phyloP scores from a whole-genome alignment of 225 moss, liverwort and hornwort species.

The Marchantia paleacea region DNA sequence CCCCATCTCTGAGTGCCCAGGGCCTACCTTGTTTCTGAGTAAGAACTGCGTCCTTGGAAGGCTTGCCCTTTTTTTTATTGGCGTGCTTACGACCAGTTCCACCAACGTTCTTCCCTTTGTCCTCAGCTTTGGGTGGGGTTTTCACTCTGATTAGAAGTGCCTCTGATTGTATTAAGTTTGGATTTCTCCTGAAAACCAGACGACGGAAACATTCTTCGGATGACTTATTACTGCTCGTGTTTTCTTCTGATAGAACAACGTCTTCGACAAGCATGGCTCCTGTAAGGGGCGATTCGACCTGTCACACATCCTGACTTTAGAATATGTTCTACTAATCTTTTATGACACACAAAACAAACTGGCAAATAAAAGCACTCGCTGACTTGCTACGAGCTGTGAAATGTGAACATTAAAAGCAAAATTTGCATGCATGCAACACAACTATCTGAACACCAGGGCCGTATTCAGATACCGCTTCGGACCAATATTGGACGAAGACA shows the following conservation, averaged over 20 bases:
- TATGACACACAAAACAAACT: no score
- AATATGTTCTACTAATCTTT: background rate
- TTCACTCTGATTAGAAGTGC: slow-evolving; percentile 57
- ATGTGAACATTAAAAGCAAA: no score
- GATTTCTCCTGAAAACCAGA: slow-evolving; percentile 81
- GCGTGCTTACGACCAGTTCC: slow-evolving; percentile 51
- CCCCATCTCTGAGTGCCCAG: background rate
- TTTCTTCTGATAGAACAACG: slow-evolving; percentile 50
- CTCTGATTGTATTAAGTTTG: slow-evolving; percentile 91
- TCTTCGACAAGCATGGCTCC: slow-evolving; percentile 92
- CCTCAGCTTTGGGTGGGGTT: slow-evolving; percentile 29
- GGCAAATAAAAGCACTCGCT: no score
- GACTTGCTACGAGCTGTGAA: no score
- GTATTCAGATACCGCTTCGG: no score
- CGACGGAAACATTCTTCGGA: slow-evolving; percentile 58
- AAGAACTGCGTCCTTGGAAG: slow-evolving; percentile 29
- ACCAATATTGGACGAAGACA: no score
- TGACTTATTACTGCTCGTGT: slow-evolving; percentile 24
- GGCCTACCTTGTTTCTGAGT: slow-evolving; percentile 7
- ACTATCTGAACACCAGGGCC: no score
- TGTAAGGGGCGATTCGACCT: slow-evolving; percentile 78
- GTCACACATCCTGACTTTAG: slow-evolving; percentile 26
- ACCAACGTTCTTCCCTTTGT: slow-evolving; percentile 32
- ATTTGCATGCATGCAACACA: no score
- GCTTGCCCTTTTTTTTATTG: slow-evolving; percentile 62